Evolutionary conservation across 129 eudicot species (phyloP).

Genomic region (Lonicera japonica): DNA sequence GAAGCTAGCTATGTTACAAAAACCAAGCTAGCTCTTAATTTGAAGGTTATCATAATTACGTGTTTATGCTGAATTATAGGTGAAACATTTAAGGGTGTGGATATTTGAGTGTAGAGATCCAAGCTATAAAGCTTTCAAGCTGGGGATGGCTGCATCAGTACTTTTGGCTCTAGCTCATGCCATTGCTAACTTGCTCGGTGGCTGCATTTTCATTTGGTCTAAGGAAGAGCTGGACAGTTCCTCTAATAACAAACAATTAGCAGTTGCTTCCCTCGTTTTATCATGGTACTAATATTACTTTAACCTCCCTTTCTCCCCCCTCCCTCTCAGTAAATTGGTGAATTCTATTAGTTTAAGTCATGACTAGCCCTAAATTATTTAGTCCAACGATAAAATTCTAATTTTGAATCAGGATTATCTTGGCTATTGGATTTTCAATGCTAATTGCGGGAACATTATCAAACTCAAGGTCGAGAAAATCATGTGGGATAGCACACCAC

Average conservation of each 20-base stretch:
- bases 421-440: conserved; percentile 65
- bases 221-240: conserved; percentile 55
- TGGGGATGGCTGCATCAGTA: conserved; percentile 61
- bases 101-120: conserved; percentile 78
- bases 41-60: no score
- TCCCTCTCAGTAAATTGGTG: neutral
- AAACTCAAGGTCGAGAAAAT: conserved; percentile 54
- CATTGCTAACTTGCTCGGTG: conserved; percentile 63
- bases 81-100: conserved; percentile 48
- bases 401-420: conserved; percentile 49
- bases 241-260: conserved; percentile 77
- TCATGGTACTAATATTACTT: conserved; percentile 61
- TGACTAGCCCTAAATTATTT: neutral
- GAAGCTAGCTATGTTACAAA: no score
- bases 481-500: conserved; percentile 71
- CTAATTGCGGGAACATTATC: conserved; percentile 59
- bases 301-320: no score
- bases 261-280: conserved; percentile 61
- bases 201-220: conserved; percentile 62
- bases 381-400: neutral
- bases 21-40: no score
- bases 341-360: neutral
- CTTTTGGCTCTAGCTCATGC: conserved; percentile 61
- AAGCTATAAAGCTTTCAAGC: conserved; percentile 73
- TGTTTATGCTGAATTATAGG: conserved; percentile 20